These are phyloP conservation scores for Plasmopara muralis DNA, from an alignment of 352 stramenopile genomes.

Conservation along the genomic window DNA sequence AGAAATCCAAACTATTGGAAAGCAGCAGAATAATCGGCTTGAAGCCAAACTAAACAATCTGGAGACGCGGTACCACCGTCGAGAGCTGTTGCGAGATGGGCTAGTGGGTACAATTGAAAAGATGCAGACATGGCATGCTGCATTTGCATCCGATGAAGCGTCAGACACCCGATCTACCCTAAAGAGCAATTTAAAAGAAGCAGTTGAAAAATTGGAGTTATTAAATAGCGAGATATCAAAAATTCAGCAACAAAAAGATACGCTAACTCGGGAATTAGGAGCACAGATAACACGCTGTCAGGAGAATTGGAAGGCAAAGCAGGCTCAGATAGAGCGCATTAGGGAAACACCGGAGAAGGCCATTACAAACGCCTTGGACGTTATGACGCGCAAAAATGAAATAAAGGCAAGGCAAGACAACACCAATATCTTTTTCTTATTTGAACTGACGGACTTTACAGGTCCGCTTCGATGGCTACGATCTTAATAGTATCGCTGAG, in stretches of 20 bases:
- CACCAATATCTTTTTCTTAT: background rate
- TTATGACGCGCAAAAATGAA: conserved; percentile 40
- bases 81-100: conserved; percentile 25
- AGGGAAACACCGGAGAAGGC: conserved; percentile 27
- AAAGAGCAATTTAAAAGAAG: conserved; percentile 18
- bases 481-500: conserved; percentile 29
- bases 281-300: conserved; percentile 17
- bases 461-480: conserved; percentile 33
- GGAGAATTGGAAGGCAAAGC: conserved; percentile 35
- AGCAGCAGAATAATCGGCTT: conserved; percentile 15
- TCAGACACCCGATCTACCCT: conserved; percentile 6
- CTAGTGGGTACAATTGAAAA: conserved; percentile 33
- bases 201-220: conserved; percentile 22
- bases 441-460: conserved; percentile 11
- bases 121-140: conserved; percentile 32
- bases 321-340: conserved; percentile 30
- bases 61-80: conserved; percentile 28
- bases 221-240: conserved; percentile 29
- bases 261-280: conserved; percentile 10
- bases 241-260: conserved; percentile 17
- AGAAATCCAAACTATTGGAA: conserved; percentile 25
- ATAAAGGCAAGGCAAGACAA: conserved; percentile 49
- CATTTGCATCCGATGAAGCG: conserved; percentile 2
- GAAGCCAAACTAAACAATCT: conserved; percentile 27
- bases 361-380: conserved; percentile 33